Conservation (phyloP, 2,329 filamentous ascomycete genomes). For the Chaetomiaceae sp. region DNA sequence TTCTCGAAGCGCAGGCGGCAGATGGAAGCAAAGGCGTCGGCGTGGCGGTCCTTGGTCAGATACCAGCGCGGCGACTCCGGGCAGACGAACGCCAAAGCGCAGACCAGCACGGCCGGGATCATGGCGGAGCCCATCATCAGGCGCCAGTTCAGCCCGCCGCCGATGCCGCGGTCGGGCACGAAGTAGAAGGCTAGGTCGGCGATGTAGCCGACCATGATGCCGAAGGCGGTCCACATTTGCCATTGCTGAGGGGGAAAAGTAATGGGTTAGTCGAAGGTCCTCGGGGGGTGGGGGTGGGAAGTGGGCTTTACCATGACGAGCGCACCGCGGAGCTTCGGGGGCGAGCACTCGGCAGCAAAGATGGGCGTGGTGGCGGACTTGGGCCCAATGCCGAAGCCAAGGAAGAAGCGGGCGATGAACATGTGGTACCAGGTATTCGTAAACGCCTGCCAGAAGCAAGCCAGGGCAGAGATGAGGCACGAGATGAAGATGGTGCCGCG, state of each 20-base stretch:
- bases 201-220: slow-evolving; percentile 52
- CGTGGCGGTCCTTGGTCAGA: slow-evolving; percentile 41
- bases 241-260: slow-evolving; percentile 27
- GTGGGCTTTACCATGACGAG: slow-evolving; percentile 60
- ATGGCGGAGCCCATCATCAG: slow-evolving; percentile 64
- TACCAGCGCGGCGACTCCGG: slow-evolving; percentile 48
- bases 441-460: slow-evolving; percentile 47
- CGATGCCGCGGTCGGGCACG: slow-evolving; percentile 46
- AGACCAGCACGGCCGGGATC: slow-evolving; percentile 53
- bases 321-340: slow-evolving; percentile 57
- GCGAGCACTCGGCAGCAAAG: slow-evolving; percentile 62
- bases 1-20: slow-evolving; percentile 43
- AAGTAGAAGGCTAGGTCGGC: slow-evolving; percentile 57
- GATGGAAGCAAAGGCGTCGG: slow-evolving; percentile 42
- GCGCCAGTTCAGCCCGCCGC: slow-evolving; percentile 55
- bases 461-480: slow-evolving; percentile 52
- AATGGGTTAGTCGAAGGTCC: too few species aligned
- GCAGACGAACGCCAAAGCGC: slow-evolving; percentile 40
- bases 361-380: slow-evolving; percentile 65
- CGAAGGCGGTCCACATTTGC: slow-evolving; percentile 40
- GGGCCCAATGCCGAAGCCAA: slow-evolving; percentile 53
- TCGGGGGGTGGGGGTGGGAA: too few species aligned
- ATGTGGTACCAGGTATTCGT: slow-evolving; percentile 55
- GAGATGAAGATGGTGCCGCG: slow-evolving; percentile 64
- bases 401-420: slow-evolving; percentile 27